Percentiles rank a stretch among this genome's conserved stretches.
Conservation (phyloP, 306 rosid species). For the Clitoria ternatea region DNA sequence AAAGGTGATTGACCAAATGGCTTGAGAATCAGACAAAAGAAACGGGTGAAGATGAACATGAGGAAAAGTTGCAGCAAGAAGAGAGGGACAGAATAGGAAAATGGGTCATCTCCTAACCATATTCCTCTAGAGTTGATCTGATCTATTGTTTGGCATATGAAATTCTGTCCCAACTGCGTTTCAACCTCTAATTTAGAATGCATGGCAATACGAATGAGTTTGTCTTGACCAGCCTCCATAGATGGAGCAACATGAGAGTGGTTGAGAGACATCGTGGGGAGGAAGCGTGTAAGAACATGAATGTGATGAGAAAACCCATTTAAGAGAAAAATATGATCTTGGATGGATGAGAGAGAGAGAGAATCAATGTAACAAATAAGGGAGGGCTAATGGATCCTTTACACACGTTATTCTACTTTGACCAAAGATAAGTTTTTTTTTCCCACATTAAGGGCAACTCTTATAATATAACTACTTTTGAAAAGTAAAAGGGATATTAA, state of each 20-base stretch:
- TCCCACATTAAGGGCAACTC: not conserved
- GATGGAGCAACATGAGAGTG: slow-evolving; percentile 22
- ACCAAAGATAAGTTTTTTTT: slow-evolving; percentile 19
- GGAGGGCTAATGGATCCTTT: slow-evolving; percentile 27
- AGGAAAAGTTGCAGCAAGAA: slow-evolving; percentile 53
- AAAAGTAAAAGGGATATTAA: too few relatives aligned
- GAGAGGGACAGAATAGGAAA: slow-evolving; percentile 39
- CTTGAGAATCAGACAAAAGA: slow-evolving; percentile 42
- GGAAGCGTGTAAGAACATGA: slow-evolving; percentile 13
- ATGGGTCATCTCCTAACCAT: slow-evolving; percentile 55
- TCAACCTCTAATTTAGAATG: not conserved
- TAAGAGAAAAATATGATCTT: slow-evolving; percentile 32
- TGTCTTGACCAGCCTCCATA: slow-evolving; percentile 4
- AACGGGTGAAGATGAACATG: slow-evolving; percentile 35
- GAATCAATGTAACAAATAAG: slow-evolving; percentile 2
- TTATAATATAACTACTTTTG: not conserved
- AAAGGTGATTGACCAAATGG: slow-evolving; percentile 56
- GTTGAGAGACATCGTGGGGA: slow-evolving; percentile 27
- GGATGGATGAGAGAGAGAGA: slow-evolving; percentile 41
- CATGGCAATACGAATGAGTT: not conserved
- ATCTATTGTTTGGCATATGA: slow-evolving; percentile 31
- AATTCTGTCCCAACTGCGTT: not conserved
- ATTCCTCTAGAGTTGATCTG: slow-evolving; percentile 39
- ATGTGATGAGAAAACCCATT: slow-evolving; percentile 24
- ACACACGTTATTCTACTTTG: slow-evolving; percentile 34